A percentile compares a stretch with the other conserved stretches of the same genome.
These are phyloP conservation scores for Colletotrichum cereale DNA, from an alignment of 2,329 filamentous ascomycete genomes.

Conservation along the genomic window DNA sequence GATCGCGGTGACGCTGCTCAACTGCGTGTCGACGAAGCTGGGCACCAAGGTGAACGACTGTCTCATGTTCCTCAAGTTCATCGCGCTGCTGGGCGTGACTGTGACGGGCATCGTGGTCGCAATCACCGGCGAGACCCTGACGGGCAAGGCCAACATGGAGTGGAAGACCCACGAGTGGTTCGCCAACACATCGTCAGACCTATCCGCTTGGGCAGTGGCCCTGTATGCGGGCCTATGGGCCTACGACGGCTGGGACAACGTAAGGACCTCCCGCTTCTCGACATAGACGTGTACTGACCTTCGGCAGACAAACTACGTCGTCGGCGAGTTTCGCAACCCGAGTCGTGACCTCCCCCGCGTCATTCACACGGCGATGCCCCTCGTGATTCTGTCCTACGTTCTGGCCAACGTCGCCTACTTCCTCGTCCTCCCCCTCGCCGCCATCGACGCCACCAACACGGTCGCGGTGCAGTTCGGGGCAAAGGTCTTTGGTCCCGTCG, in stretches of 20 bases:
- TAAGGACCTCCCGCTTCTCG: conserved; percentile 60
- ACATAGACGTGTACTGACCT: conserved; percentile 31
- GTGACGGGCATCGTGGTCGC: conserved; percentile 92
- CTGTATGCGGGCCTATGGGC: conserved; percentile 97
- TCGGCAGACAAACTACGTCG: conserved; percentile 91
- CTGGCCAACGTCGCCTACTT: conserved; percentile 95
- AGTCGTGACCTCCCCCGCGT: conserved; percentile 90
- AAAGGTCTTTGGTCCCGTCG: conserved; percentile 88
- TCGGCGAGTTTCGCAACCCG: conserved; percentile 95
- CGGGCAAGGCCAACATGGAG: conserved; percentile 80
- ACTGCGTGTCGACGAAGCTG: conserved; percentile 90
- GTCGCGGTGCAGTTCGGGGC: conserved; percentile 95
- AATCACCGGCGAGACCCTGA: conserved; percentile 82
- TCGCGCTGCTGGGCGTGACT: conserved; percentile 88
- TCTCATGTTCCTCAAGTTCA: conserved; percentile 98
- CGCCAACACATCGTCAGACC: conserved; percentile 81
- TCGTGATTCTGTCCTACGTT: conserved; percentile 91
- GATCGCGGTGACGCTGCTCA: conserved; percentile 82
- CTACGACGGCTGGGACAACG: conserved; percentile 99
- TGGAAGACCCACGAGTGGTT: conserved; percentile 95
- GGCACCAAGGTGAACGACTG: conserved; percentile 89
- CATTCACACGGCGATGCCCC: conserved; percentile 95
- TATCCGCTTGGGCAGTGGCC: conserved; percentile 91
- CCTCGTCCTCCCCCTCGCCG: conserved; percentile 84
- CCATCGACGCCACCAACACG: conserved; percentile 90